Percentiles rank a stretch among this genome's conserved stretches.
Evolutionary conservation across 106 monocot genomes (phyloP).

Genomic region (Iris macrosiphon): DNA sequence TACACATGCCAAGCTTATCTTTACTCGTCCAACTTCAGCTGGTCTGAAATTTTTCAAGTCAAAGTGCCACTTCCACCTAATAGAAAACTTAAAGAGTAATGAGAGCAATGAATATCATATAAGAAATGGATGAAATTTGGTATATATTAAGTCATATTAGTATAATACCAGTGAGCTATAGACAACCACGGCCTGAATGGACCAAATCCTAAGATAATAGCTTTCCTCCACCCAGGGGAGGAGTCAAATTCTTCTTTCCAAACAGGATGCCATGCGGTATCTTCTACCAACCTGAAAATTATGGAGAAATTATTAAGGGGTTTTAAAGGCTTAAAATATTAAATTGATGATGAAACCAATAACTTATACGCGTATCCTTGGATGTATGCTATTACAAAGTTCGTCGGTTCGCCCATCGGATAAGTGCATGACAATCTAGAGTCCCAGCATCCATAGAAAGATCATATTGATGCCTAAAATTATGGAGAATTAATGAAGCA

Average conservation of each 20-base stretch:
- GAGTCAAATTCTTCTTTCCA: conserved; percentile 57
- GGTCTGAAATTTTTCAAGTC: conserved; percentile 89
- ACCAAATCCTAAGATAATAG: conserved; percentile 71
- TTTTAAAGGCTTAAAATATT: not conserved
- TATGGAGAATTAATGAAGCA: too few relatives aligned
- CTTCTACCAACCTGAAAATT: conserved; percentile 64
- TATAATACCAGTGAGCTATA: conserved; percentile 76
- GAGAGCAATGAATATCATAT: conserved; percentile 9
- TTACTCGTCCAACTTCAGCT: conserved; percentile 68
- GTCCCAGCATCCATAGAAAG: too few relatives aligned
- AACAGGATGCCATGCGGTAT: conserved; percentile 96
- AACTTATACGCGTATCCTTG: too few relatives aligned
- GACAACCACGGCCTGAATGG: conserved; percentile 95
- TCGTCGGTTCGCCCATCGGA: too few relatives aligned
- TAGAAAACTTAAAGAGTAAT: conserved; percentile 11
- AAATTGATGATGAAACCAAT: too few relatives aligned
- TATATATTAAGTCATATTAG: not conserved
- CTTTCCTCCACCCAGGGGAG: conserved; percentile 44
- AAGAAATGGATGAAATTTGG: not conserved
- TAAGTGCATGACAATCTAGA: too few relatives aligned
- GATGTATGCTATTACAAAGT: too few relatives aligned
- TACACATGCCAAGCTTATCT: conserved; percentile 94
- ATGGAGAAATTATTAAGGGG: not conserved
- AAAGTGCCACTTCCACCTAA: conserved; percentile 80
- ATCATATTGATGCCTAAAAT: too few relatives aligned